Percentiles rank a stretch among this genome's conserved stretches.
These are phyloP conservation scores for Nitzschia palea DNA, from an alignment of 108 stramenopile species.

Conservation along the genomic window DNA sequence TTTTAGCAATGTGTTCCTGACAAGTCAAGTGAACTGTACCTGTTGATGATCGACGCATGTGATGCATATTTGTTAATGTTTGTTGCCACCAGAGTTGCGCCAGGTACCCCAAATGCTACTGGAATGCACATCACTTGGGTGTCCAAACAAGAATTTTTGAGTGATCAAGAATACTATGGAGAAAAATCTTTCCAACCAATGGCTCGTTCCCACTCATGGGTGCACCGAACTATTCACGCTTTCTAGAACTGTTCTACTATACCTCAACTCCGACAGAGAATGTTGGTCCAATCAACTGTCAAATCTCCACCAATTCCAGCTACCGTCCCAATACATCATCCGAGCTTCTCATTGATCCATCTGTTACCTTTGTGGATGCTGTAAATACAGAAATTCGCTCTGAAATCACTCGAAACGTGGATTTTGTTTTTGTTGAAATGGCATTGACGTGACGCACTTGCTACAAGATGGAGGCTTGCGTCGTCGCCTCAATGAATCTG, in stretches of 20 bases:
- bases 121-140: slow-evolving; percentile 26
- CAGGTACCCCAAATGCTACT: slow-evolving; percentile 16
- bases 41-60: too few species aligned
- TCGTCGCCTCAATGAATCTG: background rate
- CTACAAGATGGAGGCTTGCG: background rate
- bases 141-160: background rate
- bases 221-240: background rate
- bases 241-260: background rate
- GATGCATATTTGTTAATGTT: too few species aligned
- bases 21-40: too few species aligned
- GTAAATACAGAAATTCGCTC: background rate
- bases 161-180: background rate
- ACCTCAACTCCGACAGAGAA: background rate
- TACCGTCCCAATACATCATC: background rate
- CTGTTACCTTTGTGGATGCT: background rate
- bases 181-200: background rate
- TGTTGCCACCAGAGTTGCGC: slow-evolving; percentile 1
- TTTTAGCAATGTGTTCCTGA: too few species aligned
- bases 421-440: background rate
- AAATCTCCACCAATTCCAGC: background rate
- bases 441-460: background rate
- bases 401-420: background rate
- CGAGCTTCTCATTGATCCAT: background rate
- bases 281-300: background rate
- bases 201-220: background rate